A percentile compares a stretch with the other conserved stretches of the same genome.
phyloP scores from a whole-genome alignment of 2,329 filamentous ascomycete genomes.

The Monilinia laxa region DNA sequence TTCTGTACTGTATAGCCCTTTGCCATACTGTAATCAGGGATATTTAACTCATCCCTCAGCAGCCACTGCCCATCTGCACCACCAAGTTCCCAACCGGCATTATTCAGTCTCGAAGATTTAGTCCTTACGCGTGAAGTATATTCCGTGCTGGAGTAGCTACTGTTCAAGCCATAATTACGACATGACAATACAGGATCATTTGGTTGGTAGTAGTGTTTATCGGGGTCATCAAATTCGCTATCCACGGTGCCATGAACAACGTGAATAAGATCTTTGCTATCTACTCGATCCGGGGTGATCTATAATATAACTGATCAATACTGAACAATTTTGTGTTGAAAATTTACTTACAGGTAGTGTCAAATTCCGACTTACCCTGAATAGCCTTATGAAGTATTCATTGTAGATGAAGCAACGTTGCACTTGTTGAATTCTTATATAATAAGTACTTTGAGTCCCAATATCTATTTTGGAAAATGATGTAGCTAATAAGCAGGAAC shows the following conservation, averaged over 20 bases:
- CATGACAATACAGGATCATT: not conserved
- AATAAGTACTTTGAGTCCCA: too few relatives aligned
- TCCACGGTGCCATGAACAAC: not conserved
- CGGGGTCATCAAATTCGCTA: too few relatives aligned
- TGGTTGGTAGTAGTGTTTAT: too few relatives aligned
- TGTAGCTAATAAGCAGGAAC: not conserved
- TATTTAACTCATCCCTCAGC: constrained; percentile 2
- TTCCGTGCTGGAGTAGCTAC: rapidly evolving
- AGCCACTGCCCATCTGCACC: constrained; percentile 3
- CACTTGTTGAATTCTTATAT: not conserved
- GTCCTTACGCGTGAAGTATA: constrained; percentile 7
- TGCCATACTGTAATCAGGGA: rapidly evolving
- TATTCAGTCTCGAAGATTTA: rapidly evolving
- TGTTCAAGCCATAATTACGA: not conserved
- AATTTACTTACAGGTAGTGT: not conserved
- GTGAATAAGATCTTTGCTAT: not conserved
- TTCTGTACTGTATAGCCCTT: not conserved
- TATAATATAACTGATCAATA: not conserved
- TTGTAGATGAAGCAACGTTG: not conserved
- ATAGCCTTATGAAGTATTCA: not conserved
- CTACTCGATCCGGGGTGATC: not conserved
- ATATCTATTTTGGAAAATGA: not conserved
- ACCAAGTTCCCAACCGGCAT: constrained; percentile 7
- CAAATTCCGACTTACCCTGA: not conserved
- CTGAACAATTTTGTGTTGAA: not conserved